phyloP scores from a whole-genome alignment of 129 eudicot species.

The Ambrosia trifida region DNA sequence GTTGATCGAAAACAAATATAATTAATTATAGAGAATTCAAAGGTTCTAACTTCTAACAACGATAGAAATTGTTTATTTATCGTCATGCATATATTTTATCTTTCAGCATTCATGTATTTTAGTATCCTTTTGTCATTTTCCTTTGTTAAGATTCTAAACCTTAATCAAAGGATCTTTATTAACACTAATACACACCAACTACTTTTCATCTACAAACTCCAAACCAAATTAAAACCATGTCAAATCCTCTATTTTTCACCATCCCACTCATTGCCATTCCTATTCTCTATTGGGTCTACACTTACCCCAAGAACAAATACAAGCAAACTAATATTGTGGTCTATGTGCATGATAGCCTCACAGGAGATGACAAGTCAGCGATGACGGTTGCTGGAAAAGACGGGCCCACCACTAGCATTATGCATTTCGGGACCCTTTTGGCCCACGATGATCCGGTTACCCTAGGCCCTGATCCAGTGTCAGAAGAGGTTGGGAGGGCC shows the following conservation, averaged over 20 bases:
- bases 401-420: slow-evolving; percentile 46
- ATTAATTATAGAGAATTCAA: too few species aligned
- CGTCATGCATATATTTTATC: too few species aligned
- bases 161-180: not conserved
- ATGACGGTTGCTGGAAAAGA: slow-evolving; percentile 54
- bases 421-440: slow-evolving; percentile 47
- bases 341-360: slow-evolving; percentile 55
- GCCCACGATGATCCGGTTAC: slow-evolving; percentile 55
- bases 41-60: too few species aligned
- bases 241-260: slow-evolving; percentile 41
- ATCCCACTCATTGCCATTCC: slow-evolving; percentile 46
- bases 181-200: not conserved
- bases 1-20: too few species aligned
- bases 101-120: too few species aligned
- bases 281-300: slow-evolving; percentile 47
- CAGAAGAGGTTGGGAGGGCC: slow-evolving; percentile 51
- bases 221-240: slow-evolving; percentile 32
- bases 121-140: slow-evolving; percentile 4
- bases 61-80: too few species aligned
- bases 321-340: slow-evolving; percentile 51
- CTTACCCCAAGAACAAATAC: slow-evolving; percentile 23
- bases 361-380: slow-evolving; percentile 46
- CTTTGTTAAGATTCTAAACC: not conserved
- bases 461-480: slow-evolving; percentile 39
- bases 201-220: not conserved